These are phyloP conservation scores for Mycena vulgaris DNA, from an alignment of 768 basidiomycete genomes.

Conservation along the genomic window DNA sequence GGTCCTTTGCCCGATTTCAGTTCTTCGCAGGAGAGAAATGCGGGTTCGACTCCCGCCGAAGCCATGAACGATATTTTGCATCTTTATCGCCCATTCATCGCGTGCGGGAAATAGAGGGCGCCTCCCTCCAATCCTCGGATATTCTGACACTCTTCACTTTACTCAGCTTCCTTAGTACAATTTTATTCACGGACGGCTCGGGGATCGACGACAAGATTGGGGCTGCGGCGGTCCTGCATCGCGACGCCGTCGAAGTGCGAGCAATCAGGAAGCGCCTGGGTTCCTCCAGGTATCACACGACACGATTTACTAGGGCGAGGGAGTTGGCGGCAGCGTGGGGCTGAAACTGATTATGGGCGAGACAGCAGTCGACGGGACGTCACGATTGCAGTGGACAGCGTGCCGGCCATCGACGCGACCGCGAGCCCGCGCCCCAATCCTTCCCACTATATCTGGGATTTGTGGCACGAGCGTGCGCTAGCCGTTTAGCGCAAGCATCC, in stretches of 20 bases:
- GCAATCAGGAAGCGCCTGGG: no score
- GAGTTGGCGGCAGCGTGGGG: slow-evolving; percentile 31
- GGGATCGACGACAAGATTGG: slow-evolving; percentile 39
- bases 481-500: neutral
- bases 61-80: no score
- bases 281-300: no score
- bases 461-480: neutral
- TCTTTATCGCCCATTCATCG: no score
- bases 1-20: no score
- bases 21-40: no score
- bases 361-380: neutral
- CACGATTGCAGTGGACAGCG: slow-evolving; percentile 40
- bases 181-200: slow-evolving; percentile 44
- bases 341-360: slow-evolving; percentile 26
- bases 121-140: no score
- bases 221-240: slow-evolving; percentile 38
- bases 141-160: no score
- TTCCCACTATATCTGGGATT: slow-evolving; percentile 22
- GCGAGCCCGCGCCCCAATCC: neutral
- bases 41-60: no score
- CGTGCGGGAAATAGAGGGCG: no score
- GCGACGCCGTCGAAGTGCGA: neutral
- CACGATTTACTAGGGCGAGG: no score
- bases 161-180: no score
- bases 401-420: slow-evolving; percentile 33